phyloP scores from a whole-genome alignment of 176 grass and related monocot species.

The Carex littledalei region DNA sequence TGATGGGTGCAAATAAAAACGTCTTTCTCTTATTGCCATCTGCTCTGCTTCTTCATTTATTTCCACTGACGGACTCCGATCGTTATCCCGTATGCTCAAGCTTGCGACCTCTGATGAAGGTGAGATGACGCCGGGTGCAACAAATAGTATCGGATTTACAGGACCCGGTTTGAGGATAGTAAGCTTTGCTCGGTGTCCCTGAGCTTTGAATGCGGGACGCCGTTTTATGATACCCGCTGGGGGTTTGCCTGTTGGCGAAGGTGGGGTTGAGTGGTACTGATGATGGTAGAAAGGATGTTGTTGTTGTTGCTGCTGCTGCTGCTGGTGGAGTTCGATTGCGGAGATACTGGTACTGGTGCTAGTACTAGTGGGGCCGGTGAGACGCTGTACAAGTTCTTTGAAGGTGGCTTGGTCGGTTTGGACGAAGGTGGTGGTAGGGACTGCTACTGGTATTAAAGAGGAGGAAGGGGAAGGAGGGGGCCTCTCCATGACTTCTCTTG shows the following conservation, averaged over 20 bases:
- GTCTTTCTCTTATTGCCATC: slow-evolving; percentile 44
- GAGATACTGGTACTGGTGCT: not conserved
- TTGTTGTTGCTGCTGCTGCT: not conserved
- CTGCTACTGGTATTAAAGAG: not conserved
- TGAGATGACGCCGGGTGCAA: not conserved
- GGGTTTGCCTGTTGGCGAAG: not conserved
- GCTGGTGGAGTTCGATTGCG: not conserved
- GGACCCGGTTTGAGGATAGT: slow-evolving; percentile 30
- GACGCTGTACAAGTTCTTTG: slow-evolving; percentile 51
- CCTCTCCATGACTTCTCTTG: slow-evolving; percentile 34
- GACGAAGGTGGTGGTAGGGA: slow-evolving; percentile 40
- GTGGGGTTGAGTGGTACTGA: not conserved
- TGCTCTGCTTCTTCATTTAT: slow-evolving; percentile 37
- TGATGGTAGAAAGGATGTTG: not conserved
- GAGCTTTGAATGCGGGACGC: slow-evolving; percentile 29
- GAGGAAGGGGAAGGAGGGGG: slow-evolving; percentile 7
- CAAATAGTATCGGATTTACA: not conserved
- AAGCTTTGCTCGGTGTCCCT: slow-evolving; percentile 30
- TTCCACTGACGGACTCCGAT: not conserved
- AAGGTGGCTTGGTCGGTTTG: slow-evolving; percentile 40
- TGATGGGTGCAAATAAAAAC: slow-evolving; percentile 46
- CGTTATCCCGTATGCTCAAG: not conserved
- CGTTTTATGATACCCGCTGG: slow-evolving; percentile 16
- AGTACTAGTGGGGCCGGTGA: slow-evolving; percentile 34
- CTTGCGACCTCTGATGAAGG: slow-evolving; percentile 19